A percentile compares a stretch with the other conserved stretches of the same genome.
phyloP scores from a whole-genome alignment of 1,284 basidiomycete species.

The Cystobasidiaceae sp. region DNA sequence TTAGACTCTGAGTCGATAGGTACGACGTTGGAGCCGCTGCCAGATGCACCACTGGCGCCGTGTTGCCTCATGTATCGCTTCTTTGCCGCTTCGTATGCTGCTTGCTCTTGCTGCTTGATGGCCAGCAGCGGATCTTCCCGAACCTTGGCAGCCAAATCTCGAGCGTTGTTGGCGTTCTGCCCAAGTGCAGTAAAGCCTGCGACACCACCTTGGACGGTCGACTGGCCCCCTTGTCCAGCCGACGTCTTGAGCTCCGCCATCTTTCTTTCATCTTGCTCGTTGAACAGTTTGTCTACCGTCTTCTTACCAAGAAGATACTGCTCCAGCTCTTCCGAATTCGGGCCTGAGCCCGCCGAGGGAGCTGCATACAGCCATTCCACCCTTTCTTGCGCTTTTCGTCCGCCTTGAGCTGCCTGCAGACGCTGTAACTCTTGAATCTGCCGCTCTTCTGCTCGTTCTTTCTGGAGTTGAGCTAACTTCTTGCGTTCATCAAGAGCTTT shows the following conservation, averaged over 20 bases:
- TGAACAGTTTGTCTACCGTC: conserved; percentile 90
- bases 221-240: conserved; percentile 6
- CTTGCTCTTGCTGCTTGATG: conserved; percentile 96
- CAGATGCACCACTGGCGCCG: conserved; percentile 67
- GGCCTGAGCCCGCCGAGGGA: conserved; percentile 72
- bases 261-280: conserved; percentile 68
- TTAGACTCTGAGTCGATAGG: conserved; percentile 53
- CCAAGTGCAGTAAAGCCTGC: conserved; percentile 51
- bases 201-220: conserved; percentile 54
- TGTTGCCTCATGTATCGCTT: conserved; percentile 81
- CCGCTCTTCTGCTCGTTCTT: conserved; percentile 94
- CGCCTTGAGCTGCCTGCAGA: conserved; percentile 86
- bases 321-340: conserved; percentile 86
- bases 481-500: conserved; percentile 96
- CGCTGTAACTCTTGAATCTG: conserved; percentile 94
- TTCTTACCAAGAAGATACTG: conserved; percentile 98
- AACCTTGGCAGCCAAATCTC: conserved; percentile 87
- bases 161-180: conserved; percentile 76
- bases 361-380: conserved; percentile 99
- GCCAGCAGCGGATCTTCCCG: conserved; percentile 92
- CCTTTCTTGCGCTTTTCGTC: conserved; percentile 86
- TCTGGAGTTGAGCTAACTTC: conserved; percentile 89
- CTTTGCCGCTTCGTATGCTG: conserved; percentile 80
- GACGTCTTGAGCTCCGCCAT: conserved; percentile 21
- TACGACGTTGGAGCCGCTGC: conserved; percentile 59